phyloP scores from a whole-genome alignment of 345 rosid genomes.

The Acer yangbiense region DNA sequence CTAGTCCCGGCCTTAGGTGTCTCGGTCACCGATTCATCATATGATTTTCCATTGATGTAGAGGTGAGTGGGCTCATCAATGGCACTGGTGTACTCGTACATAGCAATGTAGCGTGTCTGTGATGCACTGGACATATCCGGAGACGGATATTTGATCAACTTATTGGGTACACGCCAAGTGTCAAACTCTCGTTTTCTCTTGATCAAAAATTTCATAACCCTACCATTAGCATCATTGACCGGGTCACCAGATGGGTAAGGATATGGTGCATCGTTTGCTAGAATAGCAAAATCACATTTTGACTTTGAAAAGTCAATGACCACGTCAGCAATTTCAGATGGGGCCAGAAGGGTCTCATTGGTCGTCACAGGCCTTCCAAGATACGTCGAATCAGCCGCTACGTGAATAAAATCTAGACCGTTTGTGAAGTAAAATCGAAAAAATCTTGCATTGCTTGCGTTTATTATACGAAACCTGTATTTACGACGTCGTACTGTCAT shows the following conservation, averaged over 20 bases:
- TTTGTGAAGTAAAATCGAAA: slow-evolving; percentile 71
- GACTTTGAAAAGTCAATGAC: slow-evolving; percentile 76
- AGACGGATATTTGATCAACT: slow-evolving; percentile 46
- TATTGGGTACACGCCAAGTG: slow-evolving; percentile 47
- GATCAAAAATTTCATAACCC: slow-evolving; percentile 74
- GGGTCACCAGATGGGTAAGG: slow-evolving; percentile 81
- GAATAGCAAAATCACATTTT: slow-evolving; percentile 37
- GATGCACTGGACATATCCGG: slow-evolving; percentile 46
- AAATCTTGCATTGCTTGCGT: slow-evolving; percentile 86
- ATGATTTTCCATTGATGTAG: slow-evolving; percentile 69
- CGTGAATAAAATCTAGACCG: slow-evolving; percentile 56
- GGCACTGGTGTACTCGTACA: slow-evolving; percentile 72
- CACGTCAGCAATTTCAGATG: slow-evolving; percentile 80
- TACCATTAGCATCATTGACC: slow-evolving; percentile 56
- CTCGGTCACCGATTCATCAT: slow-evolving; percentile 60
- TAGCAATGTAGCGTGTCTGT: slow-evolving; percentile 66
- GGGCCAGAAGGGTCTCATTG: slow-evolving; percentile 53
- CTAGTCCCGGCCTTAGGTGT: slow-evolving; percentile 61
- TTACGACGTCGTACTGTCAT: slow-evolving; percentile 72
- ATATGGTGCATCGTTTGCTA: slow-evolving; percentile 65
- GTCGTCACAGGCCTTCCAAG: slow-evolving; percentile 44
- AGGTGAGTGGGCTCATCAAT: slow-evolving; percentile 76
- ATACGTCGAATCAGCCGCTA: slow-evolving; percentile 73
- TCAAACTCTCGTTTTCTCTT: slow-evolving; percentile 38
- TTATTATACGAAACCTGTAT: slow-evolving; percentile 77